Conservation (phyloP, 2,329 filamentous ascomycete species). For the Uncinocarpus reesii region DNA sequence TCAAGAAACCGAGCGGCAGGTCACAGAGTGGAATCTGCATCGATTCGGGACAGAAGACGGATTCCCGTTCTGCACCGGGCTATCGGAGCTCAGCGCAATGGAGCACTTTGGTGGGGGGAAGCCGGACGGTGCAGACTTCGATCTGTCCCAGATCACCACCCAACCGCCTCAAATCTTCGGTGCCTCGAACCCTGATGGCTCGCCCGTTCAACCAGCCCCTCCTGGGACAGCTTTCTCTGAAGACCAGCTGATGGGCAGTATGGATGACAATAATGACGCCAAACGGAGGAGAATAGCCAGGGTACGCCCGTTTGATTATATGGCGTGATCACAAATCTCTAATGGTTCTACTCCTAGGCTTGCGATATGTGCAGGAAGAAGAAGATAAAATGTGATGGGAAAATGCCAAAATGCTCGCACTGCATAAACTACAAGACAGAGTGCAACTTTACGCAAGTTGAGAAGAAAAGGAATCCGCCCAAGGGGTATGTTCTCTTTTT, state of each 20-base stretch:
- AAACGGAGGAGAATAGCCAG: constrained; percentile 83
- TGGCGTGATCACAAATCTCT: constrained; percentile 11
- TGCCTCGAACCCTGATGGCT: constrained; percentile 49
- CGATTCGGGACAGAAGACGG: not conserved
- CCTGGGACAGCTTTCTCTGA: constrained; percentile 32
- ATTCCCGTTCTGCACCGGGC: not conserved
- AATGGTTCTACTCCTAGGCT: constrained; percentile 45
- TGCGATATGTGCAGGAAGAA: constrained; percentile 95
- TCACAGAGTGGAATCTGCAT: not conserved
- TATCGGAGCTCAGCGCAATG: constrained; percentile 5
- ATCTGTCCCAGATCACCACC: constrained; percentile 44
- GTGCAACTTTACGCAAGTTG: constrained; percentile 92
- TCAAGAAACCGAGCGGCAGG: not conserved
- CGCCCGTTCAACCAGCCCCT: constrained; percentile 47
- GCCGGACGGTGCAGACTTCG: constrained; percentile 33
- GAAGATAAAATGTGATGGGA: constrained; percentile 94
- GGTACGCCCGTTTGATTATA: constrained; percentile 43
- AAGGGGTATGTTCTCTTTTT: constrained; percentile 60
- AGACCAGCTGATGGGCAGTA: constrained; percentile 35
- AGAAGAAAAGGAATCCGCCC: constrained; percentile 95
- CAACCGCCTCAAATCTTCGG: constrained; percentile 62
- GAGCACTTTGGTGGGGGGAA: constrained; percentile 24
- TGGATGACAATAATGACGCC: constrained; percentile 59
- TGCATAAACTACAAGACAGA: constrained; percentile 98
- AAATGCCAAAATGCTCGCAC: constrained; percentile 86